Evolutionary conservation across 352 stramenopile genomes (phyloP).

Genomic region (Globisporangium apiculatum): DNA sequence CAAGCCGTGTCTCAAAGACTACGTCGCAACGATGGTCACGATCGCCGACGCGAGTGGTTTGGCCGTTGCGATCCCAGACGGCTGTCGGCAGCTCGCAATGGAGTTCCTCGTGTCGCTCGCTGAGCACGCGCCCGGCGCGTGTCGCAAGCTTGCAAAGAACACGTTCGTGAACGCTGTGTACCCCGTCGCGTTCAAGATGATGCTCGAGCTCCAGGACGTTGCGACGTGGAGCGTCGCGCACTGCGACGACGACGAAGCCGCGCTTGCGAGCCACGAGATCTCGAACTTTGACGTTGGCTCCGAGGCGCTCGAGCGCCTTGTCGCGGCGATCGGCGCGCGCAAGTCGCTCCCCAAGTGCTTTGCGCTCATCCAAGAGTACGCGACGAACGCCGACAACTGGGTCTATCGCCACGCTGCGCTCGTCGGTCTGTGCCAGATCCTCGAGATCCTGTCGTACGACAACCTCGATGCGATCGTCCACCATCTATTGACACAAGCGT

Average conservation of each 20-base stretch:
- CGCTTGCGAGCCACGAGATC: slow-evolving; percentile 56
- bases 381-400: slow-evolving; percentile 52
- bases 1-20: slow-evolving; percentile 47
- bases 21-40: slow-evolving; percentile 67
- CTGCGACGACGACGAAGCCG: slow-evolving; percentile 64
- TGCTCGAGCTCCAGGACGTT: slow-evolving; percentile 72
- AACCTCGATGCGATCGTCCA: slow-evolving; percentile 66
- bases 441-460: slow-evolving; percentile 56
- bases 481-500: slow-evolving; percentile 57
- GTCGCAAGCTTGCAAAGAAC: slow-evolving; percentile 69
- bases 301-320: slow-evolving; percentile 69
- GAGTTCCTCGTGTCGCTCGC: slow-evolving; percentile 78
- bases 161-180: slow-evolving; percentile 66
- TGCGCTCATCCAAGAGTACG: slow-evolving; percentile 69
- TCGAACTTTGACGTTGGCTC: slow-evolving; percentile 85
- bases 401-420: slow-evolving; percentile 69
- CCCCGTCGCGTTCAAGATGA: slow-evolving; percentile 78
- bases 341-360: slow-evolving; percentile 76
- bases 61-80: slow-evolving; percentile 30
- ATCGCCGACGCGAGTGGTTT: slow-evolving; percentile 34
- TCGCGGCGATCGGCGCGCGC: slow-evolving; percentile 52
- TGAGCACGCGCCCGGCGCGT: slow-evolving; percentile 54
- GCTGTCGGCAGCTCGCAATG: slow-evolving; percentile 76
- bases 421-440: slow-evolving; percentile 75
- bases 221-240: slow-evolving; percentile 60